phyloP scores from a whole-genome alignment of 208 protist genomes.

The Trypanosoma platydactyli region DNA sequence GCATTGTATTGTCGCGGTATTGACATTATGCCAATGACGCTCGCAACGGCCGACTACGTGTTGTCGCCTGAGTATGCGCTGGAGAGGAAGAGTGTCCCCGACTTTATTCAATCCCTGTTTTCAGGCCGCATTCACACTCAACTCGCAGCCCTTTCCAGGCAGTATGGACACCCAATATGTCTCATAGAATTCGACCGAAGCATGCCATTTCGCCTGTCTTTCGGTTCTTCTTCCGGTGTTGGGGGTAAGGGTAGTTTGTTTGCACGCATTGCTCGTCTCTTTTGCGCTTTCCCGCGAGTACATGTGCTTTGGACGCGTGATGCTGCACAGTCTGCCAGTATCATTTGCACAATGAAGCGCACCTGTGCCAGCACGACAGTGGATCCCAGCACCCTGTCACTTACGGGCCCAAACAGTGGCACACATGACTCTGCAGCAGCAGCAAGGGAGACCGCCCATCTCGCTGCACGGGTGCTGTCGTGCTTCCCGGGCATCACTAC shows the following conservation, averaged over 20 bases:
- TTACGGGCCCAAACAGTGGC: conserved; percentile 47
- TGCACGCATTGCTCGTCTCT: conserved; percentile 49
- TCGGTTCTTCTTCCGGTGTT: conserved; percentile 2
- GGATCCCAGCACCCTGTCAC: conserved; percentile 56
- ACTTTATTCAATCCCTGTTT: conserved; percentile 69
- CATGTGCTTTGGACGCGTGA: conserved; percentile 74
- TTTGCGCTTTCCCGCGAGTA: conserved; percentile 65
- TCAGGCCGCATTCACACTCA: conserved; percentile 74
- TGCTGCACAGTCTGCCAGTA: conserved; percentile 62
- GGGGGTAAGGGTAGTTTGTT: conserved; percentile 37
- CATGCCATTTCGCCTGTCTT: conserved; percentile 56
- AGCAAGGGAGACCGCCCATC: conserved; percentile 44
- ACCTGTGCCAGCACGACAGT: conserved; percentile 49
- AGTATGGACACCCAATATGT: conserved; percentile 61
- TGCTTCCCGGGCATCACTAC: conserved; percentile 75
- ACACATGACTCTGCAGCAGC: conserved; percentile 24
- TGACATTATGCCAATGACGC: conserved; percentile 78
- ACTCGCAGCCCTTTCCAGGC: conserved; percentile 58
- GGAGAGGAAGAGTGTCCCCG: conserved; percentile 80
- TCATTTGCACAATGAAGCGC: conserved; percentile 71
- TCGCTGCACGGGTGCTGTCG: conserved; percentile 71
- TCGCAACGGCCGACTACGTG: conserved; percentile 84
- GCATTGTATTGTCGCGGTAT: conserved; percentile 62
- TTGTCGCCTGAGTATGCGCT: conserved; percentile 72
- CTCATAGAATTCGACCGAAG: conserved; percentile 78